Conservation (phyloP, 148 eudicot genomes). For the Chenopodium album region DNA sequence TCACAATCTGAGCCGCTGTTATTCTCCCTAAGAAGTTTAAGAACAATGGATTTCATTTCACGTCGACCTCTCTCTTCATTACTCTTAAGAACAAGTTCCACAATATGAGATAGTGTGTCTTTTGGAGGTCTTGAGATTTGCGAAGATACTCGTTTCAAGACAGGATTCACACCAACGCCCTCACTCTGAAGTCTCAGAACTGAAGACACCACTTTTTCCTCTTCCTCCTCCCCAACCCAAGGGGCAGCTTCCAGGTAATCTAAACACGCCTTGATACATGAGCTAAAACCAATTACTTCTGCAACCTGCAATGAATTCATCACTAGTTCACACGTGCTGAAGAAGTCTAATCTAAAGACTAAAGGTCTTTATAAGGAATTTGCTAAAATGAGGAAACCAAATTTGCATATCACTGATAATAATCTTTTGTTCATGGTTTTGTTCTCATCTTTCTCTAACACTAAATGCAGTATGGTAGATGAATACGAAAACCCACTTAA, state of each 20-base stretch:
- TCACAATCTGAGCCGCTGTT: conserved; percentile 42
- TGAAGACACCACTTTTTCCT: conserved; percentile 82
- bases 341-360: not conserved
- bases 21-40: conserved; percentile 78
- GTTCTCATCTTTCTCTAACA: not conserved
- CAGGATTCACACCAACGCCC: conserved; percentile 54
- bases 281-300: conserved; percentile 60
- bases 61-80: conserved; percentile 79
- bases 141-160: conserved; percentile 75
- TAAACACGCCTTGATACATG: conserved; percentile 70
- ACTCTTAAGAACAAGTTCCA: conserved; percentile 85
- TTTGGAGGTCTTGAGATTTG: conserved; percentile 50
- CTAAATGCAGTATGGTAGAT: not conserved
- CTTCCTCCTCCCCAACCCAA: conserved; percentile 98
- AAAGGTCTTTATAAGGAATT: too few relatives aligned
- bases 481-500: not conserved
- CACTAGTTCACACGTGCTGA: not conserved
- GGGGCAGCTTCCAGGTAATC: conserved; percentile 96
- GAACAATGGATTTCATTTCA: conserved; percentile 83
- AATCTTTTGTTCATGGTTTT: not conserved
- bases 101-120: conserved; percentile 71
- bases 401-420: not conserved
- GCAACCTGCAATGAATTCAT: conserved; percentile 56
- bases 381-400: conserved; percentile 2
- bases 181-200: conserved; percentile 60